Evolutionary conservation across 129 eudicot species (phyloP), one percentile per base, ranked within the genome.

Genomic region (Centaurea solstitialis): DNA sequence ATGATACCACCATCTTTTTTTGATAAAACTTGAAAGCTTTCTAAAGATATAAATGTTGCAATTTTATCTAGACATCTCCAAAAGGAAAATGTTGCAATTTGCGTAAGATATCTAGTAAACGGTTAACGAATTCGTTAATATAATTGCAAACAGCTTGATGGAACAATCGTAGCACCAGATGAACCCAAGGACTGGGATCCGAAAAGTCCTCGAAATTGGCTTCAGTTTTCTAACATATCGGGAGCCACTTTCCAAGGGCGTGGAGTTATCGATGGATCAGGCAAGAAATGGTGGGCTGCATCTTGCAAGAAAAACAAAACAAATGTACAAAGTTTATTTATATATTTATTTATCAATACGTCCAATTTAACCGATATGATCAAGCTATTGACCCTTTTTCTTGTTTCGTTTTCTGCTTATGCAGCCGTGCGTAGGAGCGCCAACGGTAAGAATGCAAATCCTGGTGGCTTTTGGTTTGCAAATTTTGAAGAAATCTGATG

Each of bases 281-380:
- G 98, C 72, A 86, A 91, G 86, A 90, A 94, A 83, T 94, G 99
- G 99, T 94, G 99, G 99, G 99, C 94, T 76, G 97, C 94, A 68
- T 94, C 97, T 80, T 94, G 99, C 97, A 94, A 94, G 74, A 94
- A 78, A 86, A 92, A 92, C 89, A 94, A 94, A 80, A n/a, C 89
- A 37, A 94, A 92, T 84, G 99, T 94, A 94, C 37, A 0, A 87
- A 64, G 24, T 74, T 38, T 26, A 61, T 68, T 57, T 9, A n/a
- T n/a, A n/a, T n/a, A 26, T 26, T 26, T 26, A 26, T 68, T 28
- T 2, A 47, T 20, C 22, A 28, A n/a, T 38, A 22, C 68, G 33
- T 81, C 30, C 26, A 76, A 67, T 2, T 64, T 72, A 64, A 61
- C 59, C 13, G 59, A 9, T 6, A 71, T 13, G n/a, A 17, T 57